phyloP scores from a whole-genome alignment of 345 rosid species.

The Pseudoturritis turrita region DNA sequence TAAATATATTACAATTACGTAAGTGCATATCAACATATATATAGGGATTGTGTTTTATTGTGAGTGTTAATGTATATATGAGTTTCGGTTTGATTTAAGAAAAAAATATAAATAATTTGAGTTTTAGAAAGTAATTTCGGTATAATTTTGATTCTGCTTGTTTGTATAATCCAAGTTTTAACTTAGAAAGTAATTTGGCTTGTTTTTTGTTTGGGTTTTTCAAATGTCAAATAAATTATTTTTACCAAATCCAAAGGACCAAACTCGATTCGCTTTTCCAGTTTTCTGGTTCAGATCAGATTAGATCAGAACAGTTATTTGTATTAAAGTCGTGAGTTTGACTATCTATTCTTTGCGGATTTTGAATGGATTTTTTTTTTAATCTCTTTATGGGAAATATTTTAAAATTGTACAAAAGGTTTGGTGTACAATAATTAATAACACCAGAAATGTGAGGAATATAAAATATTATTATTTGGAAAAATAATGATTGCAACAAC shows the following conservation, averaged over 20 bases:
- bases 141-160: too few relatives aligned
- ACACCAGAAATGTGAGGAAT: constrained; percentile 14
- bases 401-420: background rate
- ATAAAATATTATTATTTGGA: background rate
- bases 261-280: too few relatives aligned
- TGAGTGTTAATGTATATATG: too few relatives aligned
- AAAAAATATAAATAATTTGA: too few relatives aligned
- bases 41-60: too few relatives aligned
- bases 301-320: background rate
- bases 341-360: background rate
- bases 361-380: background rate
- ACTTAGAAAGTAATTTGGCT: too few relatives aligned
- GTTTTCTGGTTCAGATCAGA: background rate
- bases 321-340: background rate
- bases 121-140: too few relatives aligned
- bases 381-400: background rate
- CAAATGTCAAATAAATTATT: too few relatives aligned
- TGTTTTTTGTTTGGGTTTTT: too few relatives aligned
- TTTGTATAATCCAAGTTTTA: too few relatives aligned
- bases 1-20: background rate
- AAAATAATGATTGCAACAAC: constrained; percentile 27
- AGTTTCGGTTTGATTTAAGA: too few relatives aligned
- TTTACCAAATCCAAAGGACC: too few relatives aligned
- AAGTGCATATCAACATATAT: background rate
- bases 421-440: constrained; percentile 17